Conservation (phyloP, 2,329 filamentous ascomycete species). For the Calonectria montana region DNA sequence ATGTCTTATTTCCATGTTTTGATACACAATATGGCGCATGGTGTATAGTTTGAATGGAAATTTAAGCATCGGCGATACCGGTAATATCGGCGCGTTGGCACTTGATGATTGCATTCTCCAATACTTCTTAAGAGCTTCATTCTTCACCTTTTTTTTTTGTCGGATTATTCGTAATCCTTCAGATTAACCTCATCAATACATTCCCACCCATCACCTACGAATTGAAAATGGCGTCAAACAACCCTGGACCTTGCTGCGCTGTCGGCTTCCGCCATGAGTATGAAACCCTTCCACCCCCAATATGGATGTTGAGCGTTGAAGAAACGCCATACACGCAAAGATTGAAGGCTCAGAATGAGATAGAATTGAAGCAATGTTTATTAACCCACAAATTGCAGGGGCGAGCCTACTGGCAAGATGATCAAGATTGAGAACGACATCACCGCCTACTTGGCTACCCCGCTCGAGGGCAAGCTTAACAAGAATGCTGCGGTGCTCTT, state of each 20-base stretch:
- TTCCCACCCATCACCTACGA: not conserved
- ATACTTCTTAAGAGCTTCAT: not conserved
- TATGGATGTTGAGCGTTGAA: not conserved
- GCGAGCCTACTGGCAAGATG: conserved; percentile 58
- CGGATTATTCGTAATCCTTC: not conserved
- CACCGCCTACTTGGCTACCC: conserved; percentile 63
- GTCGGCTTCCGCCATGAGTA: conserved; percentile 65
- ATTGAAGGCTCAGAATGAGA: not conserved
- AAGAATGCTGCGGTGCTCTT: conserved; percentile 48
- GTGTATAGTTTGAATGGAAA: not conserved
- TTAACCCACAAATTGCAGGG: conserved; percentile 47
- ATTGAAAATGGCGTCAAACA: conserved; percentile 62
- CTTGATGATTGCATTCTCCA: not conserved
- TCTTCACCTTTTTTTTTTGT: not conserved
- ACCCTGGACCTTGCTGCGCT: conserved; percentile 64
- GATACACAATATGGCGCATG: not conserved
- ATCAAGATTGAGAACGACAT: conserved; percentile 58
- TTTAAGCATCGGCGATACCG: not conserved
- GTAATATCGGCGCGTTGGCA: not conserved
- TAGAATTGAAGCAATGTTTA: not conserved
- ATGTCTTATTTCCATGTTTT: not conserved
- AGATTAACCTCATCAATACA: not conserved
- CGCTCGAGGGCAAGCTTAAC: conserved; percentile 45
- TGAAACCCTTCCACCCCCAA: conserved; percentile 40
- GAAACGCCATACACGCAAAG: not conserved